These are phyloP conservation scores for Ascochyta viciae-villosae DNA, from an alignment of 2,329 filamentous ascomycete genomes.

Conservation along the genomic window DNA sequence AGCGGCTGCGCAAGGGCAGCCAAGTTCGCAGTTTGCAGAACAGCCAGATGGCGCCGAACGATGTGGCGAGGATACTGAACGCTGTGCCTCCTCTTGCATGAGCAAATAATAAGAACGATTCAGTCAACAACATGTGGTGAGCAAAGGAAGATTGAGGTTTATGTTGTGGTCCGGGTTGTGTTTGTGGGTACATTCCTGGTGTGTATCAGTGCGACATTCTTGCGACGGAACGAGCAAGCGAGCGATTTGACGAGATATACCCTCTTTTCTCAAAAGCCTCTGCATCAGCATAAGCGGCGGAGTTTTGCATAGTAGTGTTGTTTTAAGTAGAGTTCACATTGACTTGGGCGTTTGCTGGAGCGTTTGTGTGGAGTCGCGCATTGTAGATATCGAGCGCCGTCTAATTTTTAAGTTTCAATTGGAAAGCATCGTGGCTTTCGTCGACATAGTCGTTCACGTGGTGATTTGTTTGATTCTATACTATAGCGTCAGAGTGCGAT, in stretches of 20 bases:
- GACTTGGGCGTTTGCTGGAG: slow-evolving; percentile 3
- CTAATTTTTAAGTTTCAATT: background rate
- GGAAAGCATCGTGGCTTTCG: background rate
- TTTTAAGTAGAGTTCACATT: background rate
- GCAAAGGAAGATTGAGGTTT: background rate
- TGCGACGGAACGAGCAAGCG: slow-evolving; percentile 2
- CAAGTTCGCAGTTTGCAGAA: slow-evolving; percentile 63
- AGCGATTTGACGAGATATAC: slow-evolving; percentile 20
- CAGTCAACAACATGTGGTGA: background rate
- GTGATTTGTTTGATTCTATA: background rate
- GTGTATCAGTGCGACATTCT: slow-evolving; percentile 3
- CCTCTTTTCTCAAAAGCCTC: slow-evolving; percentile 15
- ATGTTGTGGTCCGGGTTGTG: background rate
- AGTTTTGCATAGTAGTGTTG: slow-evolving; percentile 15
- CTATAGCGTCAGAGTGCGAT: too few species aligned
- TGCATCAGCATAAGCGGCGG: slow-evolving; percentile 21
- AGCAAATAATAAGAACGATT: background rate
- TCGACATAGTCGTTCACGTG: background rate
- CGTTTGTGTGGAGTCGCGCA: background rate
- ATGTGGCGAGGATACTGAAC: slow-evolving; percentile 50
- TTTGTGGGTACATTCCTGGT: slow-evolving; percentile 6
- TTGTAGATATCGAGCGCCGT: slow-evolving; percentile 10
- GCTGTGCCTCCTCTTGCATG: slow-evolving; percentile 33
- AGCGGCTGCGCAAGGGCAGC: slow-evolving; percentile 62
- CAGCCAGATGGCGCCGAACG: slow-evolving; percentile 58